A percentile compares a stretch with the other conserved stretches of the same genome.
Evolutionary conservation across 1,139 yeast species (phyloP).

Genomic region (Hyphopichia pseudoburtonii): DNA sequence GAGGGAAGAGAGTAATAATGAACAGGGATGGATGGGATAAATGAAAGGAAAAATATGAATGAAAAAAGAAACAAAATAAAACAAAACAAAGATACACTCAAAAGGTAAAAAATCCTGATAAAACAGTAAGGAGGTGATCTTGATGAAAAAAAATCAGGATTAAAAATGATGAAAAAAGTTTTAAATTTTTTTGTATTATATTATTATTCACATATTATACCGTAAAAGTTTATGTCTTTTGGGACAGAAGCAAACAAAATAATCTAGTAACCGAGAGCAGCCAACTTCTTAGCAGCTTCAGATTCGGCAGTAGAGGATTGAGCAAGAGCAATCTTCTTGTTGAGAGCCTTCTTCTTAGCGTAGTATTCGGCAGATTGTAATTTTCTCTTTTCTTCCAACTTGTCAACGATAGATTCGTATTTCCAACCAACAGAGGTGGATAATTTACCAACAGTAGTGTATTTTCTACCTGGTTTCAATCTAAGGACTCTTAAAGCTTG

Average conservation of each 20-base stretch:
- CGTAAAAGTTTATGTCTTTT: conserved; percentile 4
- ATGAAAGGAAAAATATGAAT: too few species aligned
- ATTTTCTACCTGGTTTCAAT: conserved; percentile 99
- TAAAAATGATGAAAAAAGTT: too few species aligned
- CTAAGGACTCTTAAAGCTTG: conserved; percentile 99
- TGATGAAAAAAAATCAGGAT: too few species aligned
- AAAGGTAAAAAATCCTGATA: too few species aligned
- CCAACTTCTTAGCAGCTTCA: conserved; percentile 73
- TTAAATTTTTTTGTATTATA: too few species aligned
- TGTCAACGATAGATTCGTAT: conserved; percentile 96
- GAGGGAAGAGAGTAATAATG: too few species aligned
- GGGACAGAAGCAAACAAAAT: too few species aligned
- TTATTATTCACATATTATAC: conserved; percentile 6
- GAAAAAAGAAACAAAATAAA: too few species aligned
- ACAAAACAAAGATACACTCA: too few species aligned
- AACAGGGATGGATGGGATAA: too few species aligned
- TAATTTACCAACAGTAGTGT: conserved; percentile 97
- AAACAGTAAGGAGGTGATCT: too few species aligned
- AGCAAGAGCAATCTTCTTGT: conserved; percentile 89
- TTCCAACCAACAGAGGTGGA: conserved; percentile 99
- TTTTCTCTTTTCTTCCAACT: conserved; percentile 99
- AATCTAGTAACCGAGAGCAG: conserved; percentile 75
- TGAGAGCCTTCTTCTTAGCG: conserved; percentile 96
- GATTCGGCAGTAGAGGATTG: conserved; percentile 75
- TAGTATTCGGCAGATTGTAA: conserved; percentile 98